Evolutionary conservation across 106 monocot species (phyloP), one percentile per base, ranked within the genome.

Genomic region (Allium sativum): DNA sequence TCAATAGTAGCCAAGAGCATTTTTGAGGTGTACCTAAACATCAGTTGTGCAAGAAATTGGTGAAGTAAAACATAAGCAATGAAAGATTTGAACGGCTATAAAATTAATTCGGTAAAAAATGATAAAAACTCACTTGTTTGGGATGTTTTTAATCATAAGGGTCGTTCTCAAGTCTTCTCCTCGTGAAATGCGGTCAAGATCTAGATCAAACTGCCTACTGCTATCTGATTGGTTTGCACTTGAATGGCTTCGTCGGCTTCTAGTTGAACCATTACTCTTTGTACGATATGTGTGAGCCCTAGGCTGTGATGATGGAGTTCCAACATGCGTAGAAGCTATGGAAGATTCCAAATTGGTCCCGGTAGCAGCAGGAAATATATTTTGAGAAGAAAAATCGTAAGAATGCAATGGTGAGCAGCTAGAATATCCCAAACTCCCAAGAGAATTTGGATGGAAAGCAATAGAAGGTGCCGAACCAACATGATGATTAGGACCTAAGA

Each of bases 101-200:
- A 50, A 50, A 6, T 50, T 12, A 12, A 50, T 15, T 11, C 3
- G 15, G 15, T 15, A 15, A 15, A 11, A 12, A 50, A 50, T 2
- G 48, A 50, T 50, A 15, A 50, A 50, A 50, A 18, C 18, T 60
- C 18, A 44, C 60, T 60, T 95, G 70, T 95, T 95, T 11, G 95
- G 95, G 21, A 95, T 95, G 73, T 95, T 95, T 73, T 95, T 95
- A 44, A 95, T 90, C 95, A 95, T 95, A 17, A 95, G 75, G 8
- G 95, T 95, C 15, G 95, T 95, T 42, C 95, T 67, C 0, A 64
- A 58, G 57, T 95, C 90, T 69, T 95, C 90, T 44, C 87, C 86
- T 18, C 70, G 76, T 40, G 86, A n/a, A 66, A 95, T 95, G 18
- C 86, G 71, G 18, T 79, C 86, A 43, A 95, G 62, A 73, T 95